These are phyloP conservation scores for Fusarium sp. DNA, from an alignment of 2,329 filamentous ascomycete genomes.

Conservation along the genomic window DNA sequence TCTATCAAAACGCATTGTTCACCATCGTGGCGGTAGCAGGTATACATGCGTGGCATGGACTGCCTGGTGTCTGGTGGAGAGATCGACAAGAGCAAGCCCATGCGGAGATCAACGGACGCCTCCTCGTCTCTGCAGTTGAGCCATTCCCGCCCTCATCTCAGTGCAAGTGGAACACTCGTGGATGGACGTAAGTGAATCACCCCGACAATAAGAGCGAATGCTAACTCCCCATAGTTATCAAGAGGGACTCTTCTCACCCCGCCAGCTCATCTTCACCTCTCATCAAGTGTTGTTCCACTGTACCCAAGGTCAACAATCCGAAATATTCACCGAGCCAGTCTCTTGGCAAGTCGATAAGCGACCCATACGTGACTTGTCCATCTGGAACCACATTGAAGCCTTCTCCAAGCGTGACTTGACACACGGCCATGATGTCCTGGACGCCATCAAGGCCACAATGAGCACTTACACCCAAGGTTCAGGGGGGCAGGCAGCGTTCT, in stretches of 20 bases:
- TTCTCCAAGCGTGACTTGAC: neutral
- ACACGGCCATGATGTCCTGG: neutral
- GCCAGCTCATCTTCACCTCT: neutral
- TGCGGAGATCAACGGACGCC: neutral
- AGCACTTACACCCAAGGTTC: neutral
- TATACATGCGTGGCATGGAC: neutral
- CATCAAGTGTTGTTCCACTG: neutral
- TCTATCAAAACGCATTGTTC: neutral
- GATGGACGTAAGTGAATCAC: neutral
- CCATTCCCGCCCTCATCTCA: neutral
- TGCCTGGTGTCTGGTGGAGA: neutral
- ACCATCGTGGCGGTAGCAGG: constrained; percentile 10
- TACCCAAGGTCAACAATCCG: neutral
- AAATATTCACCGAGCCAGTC: neutral
- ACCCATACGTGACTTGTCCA: neutral
- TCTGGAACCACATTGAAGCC: neutral
- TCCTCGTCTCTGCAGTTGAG: neutral
- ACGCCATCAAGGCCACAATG: neutral
- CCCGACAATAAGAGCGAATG: neutral
- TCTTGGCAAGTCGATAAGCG: neutral
- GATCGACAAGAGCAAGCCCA: neutral
- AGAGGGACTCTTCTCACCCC: neutral
- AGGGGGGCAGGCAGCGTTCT: neutral
- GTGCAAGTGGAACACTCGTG: neutral
- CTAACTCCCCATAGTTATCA: neutral